Evolutionary conservation across 495 filamentous ascomycete species (phyloP).

Genomic region (Cryomyces minteri): DNA sequence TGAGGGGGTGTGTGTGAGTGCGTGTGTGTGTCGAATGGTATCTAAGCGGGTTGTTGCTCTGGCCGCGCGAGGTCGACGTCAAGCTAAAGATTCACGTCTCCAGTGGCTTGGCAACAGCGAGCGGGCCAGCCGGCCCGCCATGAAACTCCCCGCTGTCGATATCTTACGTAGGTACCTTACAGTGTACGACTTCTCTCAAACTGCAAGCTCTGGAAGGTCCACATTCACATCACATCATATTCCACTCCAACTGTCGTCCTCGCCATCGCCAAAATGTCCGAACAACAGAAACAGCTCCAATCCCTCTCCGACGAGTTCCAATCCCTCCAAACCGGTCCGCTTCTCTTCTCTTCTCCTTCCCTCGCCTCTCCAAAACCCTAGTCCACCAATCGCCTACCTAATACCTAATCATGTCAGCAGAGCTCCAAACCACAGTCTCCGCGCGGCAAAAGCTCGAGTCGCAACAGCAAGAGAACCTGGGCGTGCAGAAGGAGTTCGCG

Average conservation of each 20-base stretch:
- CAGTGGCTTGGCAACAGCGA: no score
- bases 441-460: conserved; percentile 88
- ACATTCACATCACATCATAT: no score
- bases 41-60: no score
- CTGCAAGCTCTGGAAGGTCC: no score
- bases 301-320: conserved; percentile 73
- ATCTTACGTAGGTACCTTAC: no score
- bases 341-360: neutral
- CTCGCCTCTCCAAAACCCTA: conserved; percentile 1
- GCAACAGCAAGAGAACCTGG: conserved; percentile 80
- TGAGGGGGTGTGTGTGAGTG: no score
- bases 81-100: no score
- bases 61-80: no score
- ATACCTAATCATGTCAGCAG: conserved; percentile 24
- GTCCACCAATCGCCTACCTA: neutral
- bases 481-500: conserved; percentile 80
- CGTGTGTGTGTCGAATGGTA: no score
- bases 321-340: conserved; percentile 59
- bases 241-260: no score
- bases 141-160: neutral
- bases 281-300: conserved; percentile 51
- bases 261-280: conserved; percentile 21
- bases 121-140: no score
- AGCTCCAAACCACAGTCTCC: conserved; percentile 54
- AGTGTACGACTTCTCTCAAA: no score